A percentile compares a stretch with the other conserved stretches of the same genome.
phyloP scores from a whole-genome alignment of 148 eudicot species.

The Drosera capensis region DNA sequence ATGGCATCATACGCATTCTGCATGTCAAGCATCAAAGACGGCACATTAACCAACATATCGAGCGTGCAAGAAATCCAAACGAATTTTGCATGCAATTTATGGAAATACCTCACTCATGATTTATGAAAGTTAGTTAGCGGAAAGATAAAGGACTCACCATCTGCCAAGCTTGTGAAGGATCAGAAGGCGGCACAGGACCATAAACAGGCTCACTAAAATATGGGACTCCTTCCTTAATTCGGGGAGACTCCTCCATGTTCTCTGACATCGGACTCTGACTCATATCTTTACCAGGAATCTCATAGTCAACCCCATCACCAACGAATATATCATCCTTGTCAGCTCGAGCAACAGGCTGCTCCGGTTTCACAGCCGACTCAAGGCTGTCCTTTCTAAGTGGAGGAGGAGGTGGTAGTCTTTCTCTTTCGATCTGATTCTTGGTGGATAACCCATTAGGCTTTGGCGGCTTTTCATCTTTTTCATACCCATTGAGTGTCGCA shows the following conservation, averaged over 20 bases:
- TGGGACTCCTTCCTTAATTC: constrained; percentile 51
- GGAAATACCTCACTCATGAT: too few relatives aligned
- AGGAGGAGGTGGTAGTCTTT: constrained; percentile 71
- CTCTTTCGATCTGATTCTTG: constrained; percentile 34
- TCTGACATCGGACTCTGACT: constrained; percentile 86
- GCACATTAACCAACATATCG: neutral
- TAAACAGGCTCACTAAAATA: constrained; percentile 70
- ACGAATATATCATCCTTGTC: constrained; percentile 93
- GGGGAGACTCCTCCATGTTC: constrained; percentile 98
- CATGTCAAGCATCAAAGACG: neutral
- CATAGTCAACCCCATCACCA: constrained; percentile 75
- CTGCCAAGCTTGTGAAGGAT: constrained; percentile 76
- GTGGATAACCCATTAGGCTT: constrained; percentile 28
- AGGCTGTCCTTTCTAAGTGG: constrained; percentile 34
- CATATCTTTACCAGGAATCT: constrained; percentile 66
- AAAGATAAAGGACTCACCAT: constrained; percentile 26
- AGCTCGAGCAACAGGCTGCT: constrained; percentile 41
- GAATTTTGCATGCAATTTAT: too few relatives aligned
- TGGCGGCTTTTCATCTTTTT: constrained; percentile 33
- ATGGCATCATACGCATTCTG: constrained; percentile 80
- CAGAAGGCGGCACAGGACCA: constrained; percentile 85
- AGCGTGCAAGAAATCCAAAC: neutral
- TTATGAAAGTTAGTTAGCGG: neutral
- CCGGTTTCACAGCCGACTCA: constrained; percentile 47
- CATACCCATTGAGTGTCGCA: constrained; percentile 33